Evolutionary conservation across 2,329 filamentous ascomycete genomes (phyloP), one percentile per base, ranked within the genome.

Genomic region (Claviceps sp.): DNA sequence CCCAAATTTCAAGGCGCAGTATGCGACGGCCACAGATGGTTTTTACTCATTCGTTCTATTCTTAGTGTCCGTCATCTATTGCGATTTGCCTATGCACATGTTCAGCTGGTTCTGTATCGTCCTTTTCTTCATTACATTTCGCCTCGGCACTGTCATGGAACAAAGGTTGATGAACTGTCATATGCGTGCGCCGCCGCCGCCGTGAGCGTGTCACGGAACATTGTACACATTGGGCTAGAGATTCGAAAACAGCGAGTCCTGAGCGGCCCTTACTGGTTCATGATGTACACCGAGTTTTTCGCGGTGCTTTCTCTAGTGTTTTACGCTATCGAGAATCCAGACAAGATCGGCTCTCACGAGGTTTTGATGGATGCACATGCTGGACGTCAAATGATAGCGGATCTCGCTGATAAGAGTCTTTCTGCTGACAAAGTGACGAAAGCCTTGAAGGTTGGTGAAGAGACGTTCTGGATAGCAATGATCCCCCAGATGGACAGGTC

Each of bases 221-320:
- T 93, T 54, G 79, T 93, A 37, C 86, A 90, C 60, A 88, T 91
- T 53, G 85, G 83, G 4, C 76, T 81, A 22, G 84, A 89, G 60
- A 90, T 90, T 71, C 82, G 85, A 57, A 83, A 82, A 62, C 79
- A 84, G 60, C 79, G 83, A 4, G 72, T 88, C 6, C 71, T 93
- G n/a, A 83, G 85, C 55, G 88, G 87, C 1, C 85, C 86, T 0
- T 90, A 88, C 65, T 93, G 87, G 87, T 91, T 91, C 62, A 85
- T 86, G 58, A 80, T 91, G 62, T 91, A 88, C 62, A 88, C 86
- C 2, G 85, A 86, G 16, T 90, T 88, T 68, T 90, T 89, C 62
- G 83, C 85, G 14, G 85, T 91, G 36, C 71, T 93, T 36, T 87
- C 87, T 0, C 71, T 93, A 45, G 74, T 91, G 1, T 93, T 88